These are phyloP conservation scores for Heracleum sosnowskyi DNA, from an alignment of 129 eudicot genomes.

Conservation along the genomic window DNA sequence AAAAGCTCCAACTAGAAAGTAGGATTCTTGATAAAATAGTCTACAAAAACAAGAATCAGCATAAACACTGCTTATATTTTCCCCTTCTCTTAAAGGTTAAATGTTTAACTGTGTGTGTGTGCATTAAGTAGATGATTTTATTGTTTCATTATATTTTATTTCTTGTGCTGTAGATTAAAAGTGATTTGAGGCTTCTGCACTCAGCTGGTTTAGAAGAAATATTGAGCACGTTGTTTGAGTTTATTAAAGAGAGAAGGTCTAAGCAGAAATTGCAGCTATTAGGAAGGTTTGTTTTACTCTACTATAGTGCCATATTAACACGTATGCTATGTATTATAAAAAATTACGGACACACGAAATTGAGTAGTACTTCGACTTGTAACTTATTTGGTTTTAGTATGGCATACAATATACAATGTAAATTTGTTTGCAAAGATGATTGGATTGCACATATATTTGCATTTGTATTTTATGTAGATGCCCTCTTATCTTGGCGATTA, in stretches of 20 bases:
- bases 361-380: not conserved
- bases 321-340: not conserved
- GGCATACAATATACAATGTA: not conserved
- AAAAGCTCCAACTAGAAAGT: slow-evolving; percentile 57
- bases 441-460: not conserved
- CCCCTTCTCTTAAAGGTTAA: slow-evolving; percentile 67
- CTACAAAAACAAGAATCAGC: slow-evolving; percentile 90
- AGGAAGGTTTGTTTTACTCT: slow-evolving; percentile 44
- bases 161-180: slow-evolving; percentile 53
- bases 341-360: not conserved
- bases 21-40: slow-evolving; percentile 76
- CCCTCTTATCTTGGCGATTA: not conserved
- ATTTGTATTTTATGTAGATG: not conserved
- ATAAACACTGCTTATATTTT: slow-evolving; percentile 69
- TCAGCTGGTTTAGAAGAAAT: slow-evolving; percentile 52
- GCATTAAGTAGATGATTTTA: not conserved
- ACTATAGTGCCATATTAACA: not conserved
- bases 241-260: slow-evolving; percentile 52
- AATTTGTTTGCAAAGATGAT: not conserved
- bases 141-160: not conserved
- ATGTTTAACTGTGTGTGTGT: not conserved
- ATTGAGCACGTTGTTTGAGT: slow-evolving; percentile 46
- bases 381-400: not conserved
- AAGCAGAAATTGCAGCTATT: slow-evolving; percentile 66
- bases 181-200: slow-evolving; percentile 77